Percentiles rank a stretch among this genome's conserved stretches.
Evolutionary conservation across 1,139 yeast genomes (phyloP).

Genomic region (Diutina mesorugosa): DNA sequence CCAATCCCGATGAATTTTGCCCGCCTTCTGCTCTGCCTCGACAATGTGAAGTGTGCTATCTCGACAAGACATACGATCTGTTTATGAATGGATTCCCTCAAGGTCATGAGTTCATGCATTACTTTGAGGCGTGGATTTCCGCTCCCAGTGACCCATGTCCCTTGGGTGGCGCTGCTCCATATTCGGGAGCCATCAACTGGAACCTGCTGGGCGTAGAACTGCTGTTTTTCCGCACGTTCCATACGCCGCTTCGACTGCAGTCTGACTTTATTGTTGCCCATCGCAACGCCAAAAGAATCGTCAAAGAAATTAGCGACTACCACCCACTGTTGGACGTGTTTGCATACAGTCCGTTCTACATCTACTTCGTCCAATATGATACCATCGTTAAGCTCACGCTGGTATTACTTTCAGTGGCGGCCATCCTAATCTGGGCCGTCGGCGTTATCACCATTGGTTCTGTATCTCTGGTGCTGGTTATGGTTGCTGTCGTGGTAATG

Average conservation of each 20-base stretch:
- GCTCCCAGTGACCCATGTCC: conserved; percentile 89
- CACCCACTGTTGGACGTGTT: conserved; percentile 41
- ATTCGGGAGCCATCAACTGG: conserved; percentile 44
- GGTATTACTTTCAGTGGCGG: conserved; percentile 41
- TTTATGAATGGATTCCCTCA: conserved; percentile 80
- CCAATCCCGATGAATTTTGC: conserved; percentile 34
- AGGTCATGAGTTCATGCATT: conserved; percentile 59
- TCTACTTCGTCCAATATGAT: conserved; percentile 81
- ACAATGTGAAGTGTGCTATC: conserved; percentile 62
- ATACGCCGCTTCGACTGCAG: conserved; percentile 70
- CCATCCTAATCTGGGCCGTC: conserved; percentile 38
- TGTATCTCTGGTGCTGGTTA: conserved; percentile 39
- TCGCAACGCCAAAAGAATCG: conserved; percentile 58
- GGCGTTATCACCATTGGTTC: conserved; percentile 59
- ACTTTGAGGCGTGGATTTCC: conserved; percentile 70
- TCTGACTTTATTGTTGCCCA: conserved; percentile 74
- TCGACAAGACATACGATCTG: conserved; percentile 48
- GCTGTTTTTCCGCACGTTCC: conserved; percentile 71
- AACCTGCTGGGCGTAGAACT: conserved; percentile 33
- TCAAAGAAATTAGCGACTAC: conserved; percentile 36
- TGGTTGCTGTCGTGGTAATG: conserved; percentile 47
- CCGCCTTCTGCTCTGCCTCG: conserved; percentile 57
- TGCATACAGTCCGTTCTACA: conserved; percentile 88
- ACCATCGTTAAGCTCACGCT: conserved; percentile 48
- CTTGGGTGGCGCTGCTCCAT: conserved; percentile 91